phyloP scores from a whole-genome alignment of 1,139 yeast genomes.

The Candida dubliniensis region DNA sequence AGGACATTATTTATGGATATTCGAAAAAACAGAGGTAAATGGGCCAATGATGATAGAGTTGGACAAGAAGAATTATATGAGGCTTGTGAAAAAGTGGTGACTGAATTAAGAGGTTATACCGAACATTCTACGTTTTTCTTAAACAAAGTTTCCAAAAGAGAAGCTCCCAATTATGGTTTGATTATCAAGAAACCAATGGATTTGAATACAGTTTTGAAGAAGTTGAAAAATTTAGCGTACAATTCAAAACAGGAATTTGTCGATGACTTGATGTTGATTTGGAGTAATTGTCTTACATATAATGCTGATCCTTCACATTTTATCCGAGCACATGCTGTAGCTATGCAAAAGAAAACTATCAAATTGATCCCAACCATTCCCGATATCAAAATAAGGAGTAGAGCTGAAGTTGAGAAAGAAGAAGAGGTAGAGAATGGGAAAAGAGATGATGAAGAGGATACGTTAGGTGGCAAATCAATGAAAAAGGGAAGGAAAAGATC shows the following conservation, averaged over 20 bases:
- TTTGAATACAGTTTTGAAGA: conserved; percentile 88
- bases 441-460: conserved; percentile 33
- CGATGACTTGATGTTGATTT: conserved; percentile 88
- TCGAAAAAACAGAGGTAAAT: conserved; percentile 89
- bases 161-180: conserved; percentile 93
- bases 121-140: conserved; percentile 96
- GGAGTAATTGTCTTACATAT: conserved; percentile 91
- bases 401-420: conserved; percentile 87
- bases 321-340: conserved; percentile 85
- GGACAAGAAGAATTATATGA: conserved; percentile 98
- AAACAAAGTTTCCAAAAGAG: conserved; percentile 92
- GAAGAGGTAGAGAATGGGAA: conserved; percentile 46
- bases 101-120: conserved; percentile 86
- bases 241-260: conserved; percentile 85
- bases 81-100: conserved; percentile 92
- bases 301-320: conserved; percentile 96
- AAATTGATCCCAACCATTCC: conserved; percentile 83
- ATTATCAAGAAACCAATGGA: conserved; percentile 96
- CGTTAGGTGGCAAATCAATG: conserved; percentile 41
- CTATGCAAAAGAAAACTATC: conserved; percentile 89
- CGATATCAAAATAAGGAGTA: conserved; percentile 73
- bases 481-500: conserved; percentile 47
- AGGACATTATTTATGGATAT: conserved; percentile 88
- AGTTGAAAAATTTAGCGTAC: conserved; percentile 77
- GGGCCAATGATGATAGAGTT: conserved; percentile 92